Evolutionary conservation across 768 basidiomycete species (phyloP), one percentile per base, ranked within the genome.

Genomic region (Baorangia bicolor): DNA sequence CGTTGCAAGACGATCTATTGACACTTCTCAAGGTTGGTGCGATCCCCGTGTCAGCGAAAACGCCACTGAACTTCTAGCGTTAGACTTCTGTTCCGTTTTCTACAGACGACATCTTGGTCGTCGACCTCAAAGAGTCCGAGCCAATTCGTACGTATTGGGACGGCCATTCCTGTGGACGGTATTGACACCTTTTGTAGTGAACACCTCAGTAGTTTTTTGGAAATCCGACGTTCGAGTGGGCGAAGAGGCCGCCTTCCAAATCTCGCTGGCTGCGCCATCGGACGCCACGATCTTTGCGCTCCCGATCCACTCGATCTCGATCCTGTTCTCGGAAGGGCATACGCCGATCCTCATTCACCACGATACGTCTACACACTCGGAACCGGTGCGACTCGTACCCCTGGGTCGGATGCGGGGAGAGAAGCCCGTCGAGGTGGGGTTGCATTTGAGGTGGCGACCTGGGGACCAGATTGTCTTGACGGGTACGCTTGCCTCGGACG

Each of bases 151-250:
- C 52, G 85, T 69, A 11, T 10, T n/a, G 11, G 18, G n/a, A 33
- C 40, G 39, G 54, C 2, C 5, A 30, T 38, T 39, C 53, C 23
- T 53, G n/a, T 23, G 11, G 51, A 20, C 54, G 35, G 56, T 41
- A 14, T 53, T 51, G 35, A 63, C 27, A 8, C 39, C 6, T 52
- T 55, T 2, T 14, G 0, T 55, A 94, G 93, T 94, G 56, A 76
- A 84, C 35, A 79, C 84, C 0, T 76, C 74, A 30, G 73, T 86
- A 4, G 78, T 85, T 1, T 98, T 97, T 69, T 94, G 91, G 88
- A 68, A 78, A 9, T 57, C 80, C 0, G 79, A 84, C 54, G 81
- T 84, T 25, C 77, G 79, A 49, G 79, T 94, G 5, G 81, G 77
- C 11, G 81, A 86, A 57, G 67, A 74, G 4, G 81, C 81, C 0